These are phyloP conservation scores for Pseudohalonectria lignicola DNA, from an alignment of 2,329 filamentous ascomycete species.

Conservation along the genomic window DNA sequence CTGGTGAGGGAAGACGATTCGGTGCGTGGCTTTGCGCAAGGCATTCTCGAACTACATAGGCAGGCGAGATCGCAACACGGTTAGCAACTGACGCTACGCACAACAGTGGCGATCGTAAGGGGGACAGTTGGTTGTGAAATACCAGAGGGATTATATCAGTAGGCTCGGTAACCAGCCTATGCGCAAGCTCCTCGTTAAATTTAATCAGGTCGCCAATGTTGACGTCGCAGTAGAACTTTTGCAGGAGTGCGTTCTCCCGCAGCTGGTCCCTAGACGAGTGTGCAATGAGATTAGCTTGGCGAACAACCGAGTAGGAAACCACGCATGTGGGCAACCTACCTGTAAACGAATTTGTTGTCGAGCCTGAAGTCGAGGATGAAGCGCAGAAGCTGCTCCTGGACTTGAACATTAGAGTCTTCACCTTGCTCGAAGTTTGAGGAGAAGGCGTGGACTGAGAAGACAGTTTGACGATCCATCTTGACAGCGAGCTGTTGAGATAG, in stretches of 20 bases:
- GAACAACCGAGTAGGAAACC: background rate
- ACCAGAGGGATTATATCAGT: slow-evolving; percentile 88
- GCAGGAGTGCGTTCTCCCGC: slow-evolving; percentile 84
- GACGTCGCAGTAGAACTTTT: slow-evolving; percentile 92
- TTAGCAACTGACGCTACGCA: too few relatives aligned
- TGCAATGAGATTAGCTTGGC: background rate
- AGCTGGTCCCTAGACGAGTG: slow-evolving; percentile 68
- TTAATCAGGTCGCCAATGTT: slow-evolving; percentile 93
- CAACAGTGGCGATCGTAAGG: too few relatives aligned
- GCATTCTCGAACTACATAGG: slow-evolving; percentile 73
- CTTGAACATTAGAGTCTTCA: slow-evolving; percentile 58
- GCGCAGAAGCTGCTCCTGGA: slow-evolving; percentile 71
- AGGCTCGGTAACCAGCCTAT: slow-evolving; percentile 80
- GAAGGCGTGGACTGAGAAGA: slow-evolving; percentile 77
- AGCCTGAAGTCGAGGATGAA: slow-evolving; percentile 92
- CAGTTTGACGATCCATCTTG: slow-evolving; percentile 76
- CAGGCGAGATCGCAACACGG: slow-evolving; percentile 5
- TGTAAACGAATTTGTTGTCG: slow-evolving; percentile 90
- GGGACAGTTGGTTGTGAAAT: too few relatives aligned
- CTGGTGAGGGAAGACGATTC: slow-evolving; percentile 79
- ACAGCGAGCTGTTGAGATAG: background rate
- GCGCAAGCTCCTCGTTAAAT: slow-evolving; percentile 90
- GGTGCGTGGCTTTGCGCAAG: slow-evolving; percentile 80
- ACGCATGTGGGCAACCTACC: slow-evolving; percentile 37
- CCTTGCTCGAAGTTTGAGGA: slow-evolving; percentile 53